These are phyloP conservation scores for Aechmea fasciata DNA, from an alignment of 176 grass and related monocot species.

Conservation along the genomic window DNA sequence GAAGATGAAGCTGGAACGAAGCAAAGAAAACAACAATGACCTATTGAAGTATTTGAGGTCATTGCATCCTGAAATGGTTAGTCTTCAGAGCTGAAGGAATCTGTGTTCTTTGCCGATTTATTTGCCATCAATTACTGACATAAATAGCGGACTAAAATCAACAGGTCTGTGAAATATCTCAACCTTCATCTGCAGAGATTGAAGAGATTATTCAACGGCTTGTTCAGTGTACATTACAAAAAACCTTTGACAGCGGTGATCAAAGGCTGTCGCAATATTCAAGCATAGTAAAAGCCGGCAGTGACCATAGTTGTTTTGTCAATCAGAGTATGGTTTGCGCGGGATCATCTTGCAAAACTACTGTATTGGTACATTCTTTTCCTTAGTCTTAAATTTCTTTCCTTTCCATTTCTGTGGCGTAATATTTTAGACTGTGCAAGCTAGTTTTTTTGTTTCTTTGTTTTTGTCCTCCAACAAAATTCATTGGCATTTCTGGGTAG, in stretches of 20 bases:
- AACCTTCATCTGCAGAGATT: slow-evolving; percentile 33
- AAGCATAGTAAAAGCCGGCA: background rate
- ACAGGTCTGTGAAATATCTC: slow-evolving; percentile 31
- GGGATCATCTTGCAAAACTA: slow-evolving; percentile 34
- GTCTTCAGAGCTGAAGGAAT: background rate
- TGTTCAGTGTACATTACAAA: slow-evolving; percentile 24
- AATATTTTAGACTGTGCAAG: background rate
- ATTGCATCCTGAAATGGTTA: slow-evolving; percentile 33
- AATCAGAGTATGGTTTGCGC: slow-evolving; percentile 2
- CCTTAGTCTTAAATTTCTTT: slow-evolving; percentile 1
- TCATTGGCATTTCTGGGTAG: no score
- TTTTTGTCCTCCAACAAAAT: no score
- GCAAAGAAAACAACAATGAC: slow-evolving; percentile 29
- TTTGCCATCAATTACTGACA: background rate
- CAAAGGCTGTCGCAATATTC: background rate
- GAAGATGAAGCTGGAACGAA: slow-evolving; percentile 21
- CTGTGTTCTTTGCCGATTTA: background rate
- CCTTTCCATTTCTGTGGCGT: background rate
- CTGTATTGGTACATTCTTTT: slow-evolving; percentile 26
- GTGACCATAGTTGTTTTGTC: background rate
- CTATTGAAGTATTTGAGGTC: slow-evolving; percentile 42
- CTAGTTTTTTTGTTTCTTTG: background rate
- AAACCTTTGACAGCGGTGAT: slow-evolving; percentile 7
- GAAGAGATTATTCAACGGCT: slow-evolving; percentile 34
- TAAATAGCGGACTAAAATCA: background rate